Evolutionary conservation across 257 asterid species (phyloP).

Genomic region (Perilla frutescens): DNA sequence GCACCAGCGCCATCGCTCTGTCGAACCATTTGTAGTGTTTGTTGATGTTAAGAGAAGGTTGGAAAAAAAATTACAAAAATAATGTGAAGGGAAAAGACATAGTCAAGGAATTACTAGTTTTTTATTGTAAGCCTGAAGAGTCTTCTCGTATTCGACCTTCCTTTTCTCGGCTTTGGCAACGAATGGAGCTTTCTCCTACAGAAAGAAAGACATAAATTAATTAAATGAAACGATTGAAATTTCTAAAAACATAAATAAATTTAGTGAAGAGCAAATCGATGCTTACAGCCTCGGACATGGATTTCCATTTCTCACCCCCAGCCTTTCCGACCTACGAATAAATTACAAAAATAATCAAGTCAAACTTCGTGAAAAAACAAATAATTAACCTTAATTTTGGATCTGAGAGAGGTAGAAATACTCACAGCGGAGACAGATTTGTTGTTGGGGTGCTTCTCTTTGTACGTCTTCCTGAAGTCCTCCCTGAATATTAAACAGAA

Average conservation of each 20-base stretch:
- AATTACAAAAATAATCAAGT: neutral
- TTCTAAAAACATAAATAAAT: neutral
- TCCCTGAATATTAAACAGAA: constrained; percentile 55
- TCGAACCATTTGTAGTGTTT: neutral
- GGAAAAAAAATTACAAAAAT: no score
- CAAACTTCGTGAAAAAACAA: neutral
- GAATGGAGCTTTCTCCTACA: constrained; percentile 82
- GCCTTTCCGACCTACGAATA: constrained; percentile 77
- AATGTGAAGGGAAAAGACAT: neutral
- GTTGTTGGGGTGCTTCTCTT: constrained; percentile 84
- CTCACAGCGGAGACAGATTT: constrained; percentile 85
- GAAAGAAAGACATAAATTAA: neutral
- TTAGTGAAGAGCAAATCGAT: no score
- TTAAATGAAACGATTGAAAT: neutral
- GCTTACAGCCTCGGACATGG: constrained; percentile 68
- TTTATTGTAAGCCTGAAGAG: constrained; percentile 72
- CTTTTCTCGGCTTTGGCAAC: constrained; percentile 78
- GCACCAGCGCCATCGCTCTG: constrained; percentile 48
- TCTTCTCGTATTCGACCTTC: constrained; percentile 73
- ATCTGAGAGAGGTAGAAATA: neutral
- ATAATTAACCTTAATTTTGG: neutral
- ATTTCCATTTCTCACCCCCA: constrained; percentile 91
- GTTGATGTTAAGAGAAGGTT: no score
- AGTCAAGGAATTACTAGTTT: constrained; percentile 42
- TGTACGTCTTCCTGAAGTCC: constrained; percentile 75